Conservation (phyloP, 202 grass and related monocot species). For the Digitaria exilis region DNA sequence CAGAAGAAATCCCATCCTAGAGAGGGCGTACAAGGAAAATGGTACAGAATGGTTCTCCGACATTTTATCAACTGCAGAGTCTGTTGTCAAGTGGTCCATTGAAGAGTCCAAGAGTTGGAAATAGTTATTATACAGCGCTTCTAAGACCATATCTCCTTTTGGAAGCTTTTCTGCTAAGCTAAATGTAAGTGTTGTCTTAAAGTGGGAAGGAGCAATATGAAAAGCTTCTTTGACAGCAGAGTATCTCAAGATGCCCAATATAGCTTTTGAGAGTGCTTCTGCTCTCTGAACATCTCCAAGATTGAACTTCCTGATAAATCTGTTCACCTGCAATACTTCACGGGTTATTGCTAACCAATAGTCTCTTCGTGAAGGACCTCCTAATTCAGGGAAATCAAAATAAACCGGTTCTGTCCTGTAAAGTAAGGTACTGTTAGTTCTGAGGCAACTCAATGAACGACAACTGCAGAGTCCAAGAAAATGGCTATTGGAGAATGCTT, state of each 20-base stretch:
- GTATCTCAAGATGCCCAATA: constrained; percentile 79
- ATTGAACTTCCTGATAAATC: constrained; percentile 84
- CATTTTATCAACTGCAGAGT: constrained; percentile 41
- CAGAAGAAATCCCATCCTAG: constrained; percentile 73
- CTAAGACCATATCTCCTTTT: constrained; percentile 84
- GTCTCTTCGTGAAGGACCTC: constrained; percentile 78
- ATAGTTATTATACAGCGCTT: constrained; percentile 73
- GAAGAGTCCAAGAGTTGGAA: constrained; percentile 53
- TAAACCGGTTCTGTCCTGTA: constrained; percentile 78
- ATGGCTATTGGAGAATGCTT: constrained; percentile 24
- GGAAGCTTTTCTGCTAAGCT: constrained; percentile 92
- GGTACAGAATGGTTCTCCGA: constrained; percentile 53
- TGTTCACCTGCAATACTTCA: constrained; percentile 86
- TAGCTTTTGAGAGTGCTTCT: constrained; percentile 77
- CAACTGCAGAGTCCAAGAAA: constrained; percentile 9
- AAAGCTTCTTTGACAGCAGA: constrained; percentile 86
- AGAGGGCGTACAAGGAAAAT: constrained; percentile 70
- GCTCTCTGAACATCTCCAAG: constrained; percentile 66
- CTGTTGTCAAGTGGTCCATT: constrained; percentile 45
- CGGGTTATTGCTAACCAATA: constrained; percentile 76
- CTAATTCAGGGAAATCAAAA: constrained; percentile 86
- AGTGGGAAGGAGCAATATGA: constrained; percentile 70
- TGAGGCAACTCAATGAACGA: constrained; percentile 4
- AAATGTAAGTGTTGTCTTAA: constrained; percentile 85
- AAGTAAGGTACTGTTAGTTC: constrained; percentile 44